A percentile compares a stretch with the other conserved stretches of the same genome.
Evolutionary conservation across 2,329 filamentous ascomycete species (phyloP).

Genomic region (Aspergillus ruber): DNA sequence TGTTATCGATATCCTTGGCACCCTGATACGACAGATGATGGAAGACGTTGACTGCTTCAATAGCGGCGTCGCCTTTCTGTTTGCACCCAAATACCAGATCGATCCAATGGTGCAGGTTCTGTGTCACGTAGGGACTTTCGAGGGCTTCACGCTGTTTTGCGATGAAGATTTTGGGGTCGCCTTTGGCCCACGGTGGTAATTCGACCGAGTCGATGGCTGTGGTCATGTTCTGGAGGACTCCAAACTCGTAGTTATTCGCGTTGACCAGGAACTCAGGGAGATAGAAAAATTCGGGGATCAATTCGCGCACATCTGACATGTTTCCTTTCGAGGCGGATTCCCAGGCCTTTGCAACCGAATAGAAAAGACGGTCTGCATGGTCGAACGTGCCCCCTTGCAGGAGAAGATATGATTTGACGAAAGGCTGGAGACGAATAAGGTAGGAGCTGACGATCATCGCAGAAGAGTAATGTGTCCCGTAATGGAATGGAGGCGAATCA

Average conservation of each 20-base stretch:
- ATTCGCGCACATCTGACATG: conserved; percentile 87
- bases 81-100: conserved; percentile 92
- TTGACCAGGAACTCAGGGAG: conserved; percentile 93
- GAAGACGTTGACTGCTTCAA: conserved; percentile 91
- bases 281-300: conserved; percentile 97
- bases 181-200: conserved; percentile 94
- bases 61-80: conserved; percentile 83
- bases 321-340: conserved; percentile 80
- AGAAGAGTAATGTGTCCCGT: conserved; percentile 96
- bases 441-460: conserved; percentile 99
- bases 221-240: conserved; percentile 71
- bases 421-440: conserved; percentile 87
- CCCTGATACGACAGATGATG: conserved; percentile 93
- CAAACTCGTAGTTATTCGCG: conserved; percentile 90
- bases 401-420: conserved; percentile 89
- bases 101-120: conserved; percentile 88
- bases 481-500: conserved; percentile 76
- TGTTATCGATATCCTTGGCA: conserved; percentile 84
- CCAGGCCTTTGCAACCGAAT: conserved; percentile 88
- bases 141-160: conserved; percentile 91
- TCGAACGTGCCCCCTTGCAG: conserved; percentile 96
- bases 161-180: conserved; percentile 91
- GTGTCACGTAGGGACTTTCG: conserved; percentile 86
- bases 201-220: conserved; percentile 77
- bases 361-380: conserved; percentile 90